Evolutionary conservation across 2,329 filamentous ascomycete genomes (phyloP), one percentile per base, ranked within the genome.

Genomic region (Colletotrichum orchidophilum): DNA sequence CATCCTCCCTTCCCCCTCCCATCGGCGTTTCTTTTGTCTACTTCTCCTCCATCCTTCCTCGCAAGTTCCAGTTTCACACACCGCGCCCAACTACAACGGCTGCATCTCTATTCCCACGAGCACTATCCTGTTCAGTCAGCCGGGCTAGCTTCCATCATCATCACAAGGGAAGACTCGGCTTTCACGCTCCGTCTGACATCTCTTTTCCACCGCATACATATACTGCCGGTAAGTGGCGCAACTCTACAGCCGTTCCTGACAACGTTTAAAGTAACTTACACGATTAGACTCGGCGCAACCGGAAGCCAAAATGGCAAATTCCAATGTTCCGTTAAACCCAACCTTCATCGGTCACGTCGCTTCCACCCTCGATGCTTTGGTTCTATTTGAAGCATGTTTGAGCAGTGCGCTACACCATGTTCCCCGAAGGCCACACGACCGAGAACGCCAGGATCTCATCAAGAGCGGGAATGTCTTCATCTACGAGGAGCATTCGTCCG

Each of bases 401-500:
- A 87, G 85, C 42, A 94, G 94, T 12, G 83, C 86, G 24, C 83
- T 96, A 9, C 88, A 87, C 59, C 94, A 96, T 80, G 93, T 96
- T 24, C 91, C 94, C 21, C 92, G 95, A 60, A 88, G 95, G 63
- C 95, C 95, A 1, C 94, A 97, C 79, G 95, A 97, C 77, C 88
- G 94, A 62, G 95, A 97, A 81, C 88, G 95, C 62, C 85, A 87
- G 27, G 87, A 90, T 24, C 88, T 97, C 62, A 96, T 97, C 78
- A 89, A 89, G 75, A 97, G 94, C 75, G 95, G 95, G 42, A 92
- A 93, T 75, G 89, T 97, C 57, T 96, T 97, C 81, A 94, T 97
- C 74, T 98, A 97, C 80, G 94, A 97, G 77, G 94, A 97, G 80
- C 92, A 94, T 72, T 92, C 94, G 0, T 97, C 95, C 0, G 94